phyloP scores from a whole-genome alignment of 352 stramenopile genomes.

The Halophytophthora batemanensis region DNA sequence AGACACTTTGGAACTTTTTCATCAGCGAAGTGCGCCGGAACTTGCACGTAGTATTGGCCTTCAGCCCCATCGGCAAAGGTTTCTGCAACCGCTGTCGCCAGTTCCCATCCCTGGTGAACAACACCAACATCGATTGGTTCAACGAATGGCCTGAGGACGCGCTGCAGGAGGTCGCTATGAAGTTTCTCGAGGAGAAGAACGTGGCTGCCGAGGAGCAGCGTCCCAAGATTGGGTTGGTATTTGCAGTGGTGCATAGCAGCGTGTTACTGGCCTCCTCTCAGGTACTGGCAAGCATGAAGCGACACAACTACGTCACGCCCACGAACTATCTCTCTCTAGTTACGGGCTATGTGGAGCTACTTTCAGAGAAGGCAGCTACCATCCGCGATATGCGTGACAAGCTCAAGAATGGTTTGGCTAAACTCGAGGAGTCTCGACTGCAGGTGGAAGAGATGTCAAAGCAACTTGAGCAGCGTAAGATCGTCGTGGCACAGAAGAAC shows the following conservation, averaged over 20 bases:
- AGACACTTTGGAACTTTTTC: conserved; percentile 91
- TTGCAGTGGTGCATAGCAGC: conserved; percentile 87
- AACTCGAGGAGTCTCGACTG: conserved; percentile 77
- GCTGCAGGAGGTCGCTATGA: conserved; percentile 90
- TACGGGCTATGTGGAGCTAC: conserved; percentile 86
- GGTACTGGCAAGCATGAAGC: conserved; percentile 88
- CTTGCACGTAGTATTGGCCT: conserved; percentile 90
- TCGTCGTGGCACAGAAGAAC: conserved; percentile 89
- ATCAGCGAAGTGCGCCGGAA: conserved; percentile 90
- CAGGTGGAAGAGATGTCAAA: conserved; percentile 87
- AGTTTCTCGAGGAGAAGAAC: conserved; percentile 90
- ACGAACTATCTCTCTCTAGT: conserved; percentile 93
- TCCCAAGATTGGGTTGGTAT: conserved; percentile 84
- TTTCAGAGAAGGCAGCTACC: conserved; percentile 68
- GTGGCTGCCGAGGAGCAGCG: conserved; percentile 66
- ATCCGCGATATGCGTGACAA: conserved; percentile 80
- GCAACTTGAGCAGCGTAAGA: conserved; percentile 85
- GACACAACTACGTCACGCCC: conserved; percentile 93
- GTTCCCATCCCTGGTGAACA: conserved; percentile 93
- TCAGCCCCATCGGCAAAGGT: conserved; percentile 89
- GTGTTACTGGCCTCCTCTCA: conserved; percentile 80
- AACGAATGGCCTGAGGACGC: conserved; percentile 91
- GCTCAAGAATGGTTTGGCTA: conserved; percentile 78
- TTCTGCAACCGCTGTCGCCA: conserved; percentile 84
- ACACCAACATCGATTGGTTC: conserved; percentile 94